Base-by-base conservation (phyloP, 2,329 filamentous ascomycete species). In the Colletotrichum sidae region DNA sequence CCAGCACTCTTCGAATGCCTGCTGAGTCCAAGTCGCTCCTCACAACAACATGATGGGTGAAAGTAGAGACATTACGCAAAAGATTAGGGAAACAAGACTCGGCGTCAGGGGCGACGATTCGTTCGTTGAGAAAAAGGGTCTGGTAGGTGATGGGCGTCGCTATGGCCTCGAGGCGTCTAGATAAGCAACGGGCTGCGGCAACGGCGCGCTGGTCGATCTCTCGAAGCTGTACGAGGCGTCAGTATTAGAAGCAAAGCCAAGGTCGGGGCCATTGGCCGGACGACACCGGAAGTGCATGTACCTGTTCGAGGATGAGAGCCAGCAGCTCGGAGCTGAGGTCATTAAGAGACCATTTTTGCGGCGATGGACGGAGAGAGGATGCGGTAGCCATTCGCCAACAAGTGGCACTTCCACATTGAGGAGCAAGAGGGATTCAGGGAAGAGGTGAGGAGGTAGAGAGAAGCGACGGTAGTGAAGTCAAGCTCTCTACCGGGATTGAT, bases 241-340 rank as follows among this genome's bases (percentile, higher is more conserved):
- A 25, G 44, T 11, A 17, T 10, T 9, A 33, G 15, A 33, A 11
- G 49, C 39, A 12, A 13, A 37, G 41, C 12, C 13, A 2, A 15
- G 25, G n/a, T 2, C 6, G 2, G 45, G 13, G 35, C 11, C 4
- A 12, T 33, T 38, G 9, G 41, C 33, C 11, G 7, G 2, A 11
- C n/a, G 9, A 58, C 25, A 15, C 37, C 15, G 8, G 34, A 11
- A 15, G 13, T 13, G 17, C 11, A 64, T 69, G 41, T 73, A 83
- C 81, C 71, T 81, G 75, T 69, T 79, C 70, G 34, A 82, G 74
- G 39, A 83, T 76, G 42, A 83, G 71, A 56, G 72, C 69, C n/a
- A 83, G 54, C 13, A 83, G 70, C 71, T 84, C 81, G 5, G 79
- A 75, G 69, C 79, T 82, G 15, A 84, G 75, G 56, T 75, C 70